A percentile compares a stretch with the other conserved stretches of the same genome.
Conservation (phyloP, 2,329 filamentous ascomycete species). For the Epichloe bromicola region DNA sequence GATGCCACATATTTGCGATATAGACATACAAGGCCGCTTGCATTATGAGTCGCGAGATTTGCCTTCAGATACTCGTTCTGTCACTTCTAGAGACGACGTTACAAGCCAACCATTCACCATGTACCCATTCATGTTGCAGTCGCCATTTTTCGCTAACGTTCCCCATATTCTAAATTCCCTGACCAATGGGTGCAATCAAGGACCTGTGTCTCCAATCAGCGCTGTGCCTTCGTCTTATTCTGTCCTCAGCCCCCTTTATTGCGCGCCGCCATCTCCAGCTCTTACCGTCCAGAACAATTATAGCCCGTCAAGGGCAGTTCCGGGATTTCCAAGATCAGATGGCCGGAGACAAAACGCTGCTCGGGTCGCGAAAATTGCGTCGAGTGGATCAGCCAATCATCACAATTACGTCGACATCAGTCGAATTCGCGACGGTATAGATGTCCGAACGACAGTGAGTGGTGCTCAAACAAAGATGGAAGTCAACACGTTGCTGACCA, state of each 20-base stretch:
- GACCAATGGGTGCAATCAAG: conserved; percentile 6
- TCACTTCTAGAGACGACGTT: conserved; percentile 8
- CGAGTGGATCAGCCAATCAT: conserved; percentile 34
- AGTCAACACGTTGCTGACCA: conserved; percentile 5
- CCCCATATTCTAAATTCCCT: conserved; percentile 18
- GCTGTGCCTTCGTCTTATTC: conserved; percentile 20
- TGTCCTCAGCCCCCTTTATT: conserved; percentile 16
- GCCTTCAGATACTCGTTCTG: conserved; percentile 4
- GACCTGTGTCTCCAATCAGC: conserved; percentile 13
- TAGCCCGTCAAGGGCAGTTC: conserved; percentile 25
- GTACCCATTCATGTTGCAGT: conserved; percentile 22
- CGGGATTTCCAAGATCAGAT: conserved; percentile 22
- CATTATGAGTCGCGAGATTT: conserved; percentile 6
- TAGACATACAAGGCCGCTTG: background rate
- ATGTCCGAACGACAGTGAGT: conserved; percentile 63
- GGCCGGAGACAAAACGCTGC: conserved; percentile 36
- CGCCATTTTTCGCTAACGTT: conserved; percentile 15
- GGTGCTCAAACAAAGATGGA: background rate
- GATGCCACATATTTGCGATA: conserved; percentile 4
- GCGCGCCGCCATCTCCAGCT: conserved; percentile 21
- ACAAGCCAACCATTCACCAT: conserved; percentile 15
- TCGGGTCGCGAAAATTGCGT: conserved; percentile 31
- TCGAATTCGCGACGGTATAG: conserved; percentile 50
- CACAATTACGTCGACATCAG: conserved; percentile 51
- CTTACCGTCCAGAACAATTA: conserved; percentile 24